Conservation (phyloP, 257 asterid genomes). For the Jacaranda copaia region DNA sequence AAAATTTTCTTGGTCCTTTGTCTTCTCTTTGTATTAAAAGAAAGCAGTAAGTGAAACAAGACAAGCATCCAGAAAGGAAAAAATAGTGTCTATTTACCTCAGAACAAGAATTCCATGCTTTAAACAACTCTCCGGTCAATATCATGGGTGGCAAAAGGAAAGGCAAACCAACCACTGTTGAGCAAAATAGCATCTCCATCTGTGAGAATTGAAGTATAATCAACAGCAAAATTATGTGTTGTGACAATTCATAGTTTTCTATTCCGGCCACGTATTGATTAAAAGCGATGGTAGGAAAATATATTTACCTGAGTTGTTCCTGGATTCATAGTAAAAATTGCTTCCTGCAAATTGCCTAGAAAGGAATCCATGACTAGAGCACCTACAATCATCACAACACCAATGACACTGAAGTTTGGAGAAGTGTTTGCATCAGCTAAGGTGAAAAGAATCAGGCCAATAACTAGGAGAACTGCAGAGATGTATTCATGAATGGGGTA, state of each 20-base stretch:
- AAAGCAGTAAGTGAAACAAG: constrained; percentile 5
- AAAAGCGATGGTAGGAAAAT: background rate
- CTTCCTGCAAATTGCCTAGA: constrained; percentile 91
- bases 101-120: constrained; percentile 69
- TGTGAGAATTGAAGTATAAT: constrained; percentile 21
- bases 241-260: background rate
- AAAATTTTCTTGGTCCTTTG: background rate
- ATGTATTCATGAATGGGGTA: constrained; percentile 82
- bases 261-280: background rate
- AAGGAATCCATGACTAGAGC: constrained; percentile 93
- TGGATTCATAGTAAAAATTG: constrained; percentile 84
- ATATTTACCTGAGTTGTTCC: constrained; percentile 84
- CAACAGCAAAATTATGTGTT: background rate
- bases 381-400: constrained; percentile 79
- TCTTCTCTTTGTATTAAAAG: background rate
- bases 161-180: constrained; percentile 75
- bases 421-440: constrained; percentile 88
- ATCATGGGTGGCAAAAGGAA: constrained; percentile 71
- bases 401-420: constrained; percentile 81
- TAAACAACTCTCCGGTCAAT: constrained; percentile 66
- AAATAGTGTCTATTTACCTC: constrained; percentile 45
- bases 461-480: constrained; percentile 76
- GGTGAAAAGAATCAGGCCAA: constrained; percentile 83
- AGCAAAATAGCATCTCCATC: constrained; percentile 85
- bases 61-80: background rate